phyloP scores from a whole-genome alignment of 768 basidiomycete species.

The Ramaria sp. region DNA sequence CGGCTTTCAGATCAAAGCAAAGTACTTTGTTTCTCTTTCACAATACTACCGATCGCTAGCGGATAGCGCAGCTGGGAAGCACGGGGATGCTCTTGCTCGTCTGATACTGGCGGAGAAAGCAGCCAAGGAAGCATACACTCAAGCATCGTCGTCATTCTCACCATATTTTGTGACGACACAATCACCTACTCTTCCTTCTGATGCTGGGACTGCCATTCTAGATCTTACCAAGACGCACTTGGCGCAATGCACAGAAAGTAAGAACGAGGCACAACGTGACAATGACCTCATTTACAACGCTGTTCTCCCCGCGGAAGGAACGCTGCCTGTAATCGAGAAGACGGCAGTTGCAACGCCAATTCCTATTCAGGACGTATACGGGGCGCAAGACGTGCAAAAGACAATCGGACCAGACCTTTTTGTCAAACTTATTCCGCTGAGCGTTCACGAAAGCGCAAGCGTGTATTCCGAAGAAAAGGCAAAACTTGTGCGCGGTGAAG shows the following conservation, averaged over 20 bases:
- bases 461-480: slow-evolving; percentile 99
- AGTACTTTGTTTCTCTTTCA: slow-evolving; percentile 75
- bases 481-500: slow-evolving; percentile 81
- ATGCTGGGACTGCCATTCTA: slow-evolving; percentile 66
- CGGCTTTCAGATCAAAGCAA: slow-evolving; percentile 67
- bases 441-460: slow-evolving; percentile 91
- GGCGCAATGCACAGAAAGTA: slow-evolving; percentile 64
- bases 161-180: slow-evolving; percentile 59
- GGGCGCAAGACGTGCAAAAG: slow-evolving; percentile 83
- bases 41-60: slow-evolving; percentile 81
- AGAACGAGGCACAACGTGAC: slow-evolving; percentile 68
- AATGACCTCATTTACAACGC: slow-evolving; percentile 98
- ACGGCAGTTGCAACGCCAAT: slow-evolving; percentile 71
- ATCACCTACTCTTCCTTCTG: slow-evolving; percentile 77
- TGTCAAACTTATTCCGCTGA: slow-evolving; percentile 74
- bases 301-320: slow-evolving; percentile 66
- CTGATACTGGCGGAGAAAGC: slow-evolving; percentile 64
- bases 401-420: slow-evolving; percentile 92
- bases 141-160: slow-evolving; percentile 56
- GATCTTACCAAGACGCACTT: slow-evolving; percentile 81
- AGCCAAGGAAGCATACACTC: slow-evolving; percentile 69
- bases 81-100: slow-evolving; percentile 80
- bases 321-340: slow-evolving; percentile 76
- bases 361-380: slow-evolving; percentile 90
- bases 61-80: slow-evolving; percentile 63